Conservation (phyloP, 768 basidiomycete species). For the Mycena polygramma region DNA sequence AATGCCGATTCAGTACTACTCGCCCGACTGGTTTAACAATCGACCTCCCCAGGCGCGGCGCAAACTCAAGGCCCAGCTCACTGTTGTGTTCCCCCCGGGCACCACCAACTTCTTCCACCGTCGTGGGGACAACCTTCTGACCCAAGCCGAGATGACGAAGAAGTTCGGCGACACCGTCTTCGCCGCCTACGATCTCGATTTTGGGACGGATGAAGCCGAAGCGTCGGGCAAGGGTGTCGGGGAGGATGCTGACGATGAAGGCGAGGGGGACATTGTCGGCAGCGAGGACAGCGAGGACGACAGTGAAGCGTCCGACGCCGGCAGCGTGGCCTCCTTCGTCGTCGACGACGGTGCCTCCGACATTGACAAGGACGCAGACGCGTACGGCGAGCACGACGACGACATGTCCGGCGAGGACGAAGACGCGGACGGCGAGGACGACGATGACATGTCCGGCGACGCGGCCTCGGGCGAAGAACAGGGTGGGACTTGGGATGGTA, state of each 20-base stretch:
- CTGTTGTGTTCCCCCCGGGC: slow-evolving; percentile 20
- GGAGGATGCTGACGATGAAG: slow-evolving; percentile 16
- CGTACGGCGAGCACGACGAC: not conserved
- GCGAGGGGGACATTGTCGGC: slow-evolving; percentile 21
- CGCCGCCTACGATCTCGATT: slow-evolving; percentile 19
- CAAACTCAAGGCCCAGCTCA: slow-evolving; percentile 7
- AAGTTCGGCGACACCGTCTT: slow-evolving; percentile 25
- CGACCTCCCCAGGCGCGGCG: slow-evolving; percentile 18
- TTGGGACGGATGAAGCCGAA: not conserved
- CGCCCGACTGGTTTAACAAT: slow-evolving; percentile 21
- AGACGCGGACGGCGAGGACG: not conserved
- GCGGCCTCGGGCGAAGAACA: too few relatives aligned
- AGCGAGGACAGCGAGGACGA: too few relatives aligned
- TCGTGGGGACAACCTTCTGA: slow-evolving; percentile 1
- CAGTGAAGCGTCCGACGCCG: slow-evolving; percentile 7
- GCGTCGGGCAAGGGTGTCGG: not conserved
- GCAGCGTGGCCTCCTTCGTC: slow-evolving; percentile 14
- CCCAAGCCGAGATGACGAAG: slow-evolving; percentile 6
- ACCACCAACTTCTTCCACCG: slow-evolving; percentile 14
- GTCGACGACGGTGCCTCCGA: not conserved
- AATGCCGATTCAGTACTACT: slow-evolving; percentile 36
- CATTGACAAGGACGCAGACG: slow-evolving; percentile 1
- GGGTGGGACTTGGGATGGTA: too few relatives aligned
- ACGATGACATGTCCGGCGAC: too few relatives aligned
- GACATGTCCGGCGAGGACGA: not conserved